These are phyloP conservation scores for Scutellaria baicalensis DNA, from an alignment of 257 asterid species.

Conservation along the genomic window DNA sequence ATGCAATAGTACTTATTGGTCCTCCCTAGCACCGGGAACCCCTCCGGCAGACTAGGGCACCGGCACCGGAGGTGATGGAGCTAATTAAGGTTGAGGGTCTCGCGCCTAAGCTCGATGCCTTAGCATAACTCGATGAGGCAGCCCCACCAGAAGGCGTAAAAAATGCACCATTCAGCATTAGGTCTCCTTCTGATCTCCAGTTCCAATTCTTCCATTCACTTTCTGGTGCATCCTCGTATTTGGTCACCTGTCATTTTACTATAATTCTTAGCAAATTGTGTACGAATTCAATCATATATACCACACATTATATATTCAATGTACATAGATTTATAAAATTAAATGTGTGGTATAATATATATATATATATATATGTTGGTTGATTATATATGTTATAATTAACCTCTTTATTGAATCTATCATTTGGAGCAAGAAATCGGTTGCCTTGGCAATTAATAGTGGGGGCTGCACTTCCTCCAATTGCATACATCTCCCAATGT, in stretches of 20 bases:
- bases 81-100: conserved; percentile 40
- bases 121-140: conserved; percentile 47
- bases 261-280: too few species aligned
- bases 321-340: neutral
- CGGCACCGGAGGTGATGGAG: conserved; percentile 38
- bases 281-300: too few species aligned
- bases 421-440: conserved; percentile 44
- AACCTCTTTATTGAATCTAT: conserved; percentile 41
- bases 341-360: neutral
- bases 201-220: conserved; percentile 58
- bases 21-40: conserved; percentile 31
- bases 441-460: conserved; percentile 54
- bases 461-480: conserved; percentile 50
- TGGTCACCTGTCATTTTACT: conserved; percentile 36
- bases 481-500: conserved; percentile 55
- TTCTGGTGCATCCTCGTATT: conserved; percentile 49
- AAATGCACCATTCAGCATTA: conserved; percentile 63
- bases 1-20: neutral
- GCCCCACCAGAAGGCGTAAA: conserved; percentile 42
- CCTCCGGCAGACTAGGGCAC: conserved; percentile 39
- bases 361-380: neutral
- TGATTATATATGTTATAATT: neutral
- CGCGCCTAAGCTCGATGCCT: conserved; percentile 62
- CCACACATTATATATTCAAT: too few species aligned
- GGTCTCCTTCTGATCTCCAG: conserved; percentile 62